These are phyloP conservation scores for Citropsis articulata DNA, from an alignment of 345 rosid genomes.

Conservation along the genomic window DNA sequence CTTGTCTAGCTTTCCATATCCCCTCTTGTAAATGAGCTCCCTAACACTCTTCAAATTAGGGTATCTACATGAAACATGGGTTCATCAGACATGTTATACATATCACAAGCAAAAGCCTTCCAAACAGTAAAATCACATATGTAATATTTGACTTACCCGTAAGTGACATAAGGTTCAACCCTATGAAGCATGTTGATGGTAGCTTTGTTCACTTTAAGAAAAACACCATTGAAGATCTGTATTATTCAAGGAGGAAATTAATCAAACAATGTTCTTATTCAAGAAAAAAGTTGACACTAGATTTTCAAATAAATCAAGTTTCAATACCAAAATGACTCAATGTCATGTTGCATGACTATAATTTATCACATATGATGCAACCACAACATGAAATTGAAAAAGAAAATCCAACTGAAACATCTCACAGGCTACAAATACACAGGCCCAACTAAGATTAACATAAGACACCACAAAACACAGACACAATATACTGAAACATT, in stretches of 20 bases:
- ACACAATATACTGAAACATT: neutral
- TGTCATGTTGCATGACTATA: neutral
- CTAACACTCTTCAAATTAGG: slow-evolving; percentile 80
- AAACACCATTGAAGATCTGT: slow-evolving; percentile 87
- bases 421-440: neutral
- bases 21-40: slow-evolving; percentile 83
- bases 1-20: slow-evolving; percentile 63
- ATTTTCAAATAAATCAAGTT: neutral
- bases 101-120: neutral
- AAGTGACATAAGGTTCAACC: slow-evolving; percentile 86
- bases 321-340: neutral
- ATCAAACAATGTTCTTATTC: neutral
- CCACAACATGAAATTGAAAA: neutral
- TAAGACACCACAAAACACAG: neutral
- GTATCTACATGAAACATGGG: slow-evolving; percentile 30
- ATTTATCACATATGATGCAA: neutral
- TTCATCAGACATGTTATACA: neutral
- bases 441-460: neutral
- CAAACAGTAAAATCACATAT: neutral
- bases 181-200: slow-evolving; percentile 74
- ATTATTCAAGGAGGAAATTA: neutral
- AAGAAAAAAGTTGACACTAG: neutral
- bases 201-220: slow-evolving; percentile 71
- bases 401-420: neutral
- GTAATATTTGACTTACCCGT: slow-evolving; percentile 43